Percentiles rank a stretch among this genome's conserved stretches.
Evolutionary conservation across 2,329 filamentous ascomycete genomes (phyloP).

Genomic region (Mariannaea elegans): DNA sequence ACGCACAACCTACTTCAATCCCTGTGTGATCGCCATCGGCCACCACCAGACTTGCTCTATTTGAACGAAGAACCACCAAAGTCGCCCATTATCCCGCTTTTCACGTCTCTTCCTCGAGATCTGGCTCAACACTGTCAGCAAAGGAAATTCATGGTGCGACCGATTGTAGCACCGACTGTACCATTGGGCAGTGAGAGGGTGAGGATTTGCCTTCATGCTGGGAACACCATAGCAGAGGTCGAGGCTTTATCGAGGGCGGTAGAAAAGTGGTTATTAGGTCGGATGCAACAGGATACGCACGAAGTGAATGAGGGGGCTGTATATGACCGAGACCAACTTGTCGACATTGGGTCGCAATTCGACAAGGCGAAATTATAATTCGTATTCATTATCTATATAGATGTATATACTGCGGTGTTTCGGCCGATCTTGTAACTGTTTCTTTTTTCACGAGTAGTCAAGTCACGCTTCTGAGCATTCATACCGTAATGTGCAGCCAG

Average conservation of each 20-base stretch:
- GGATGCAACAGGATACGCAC: background rate
- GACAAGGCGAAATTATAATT: background rate
- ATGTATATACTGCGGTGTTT: no score
- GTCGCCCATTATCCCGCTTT: slow-evolving; percentile 72
- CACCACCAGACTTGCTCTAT: slow-evolving; percentile 43
- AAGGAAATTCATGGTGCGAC: slow-evolving; percentile 66
- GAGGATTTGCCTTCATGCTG: slow-evolving; percentile 73
- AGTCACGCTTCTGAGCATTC: no score
- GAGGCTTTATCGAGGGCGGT: slow-evolving; percentile 60
- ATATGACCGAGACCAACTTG: background rate
- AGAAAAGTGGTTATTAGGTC: slow-evolving; percentile 52
- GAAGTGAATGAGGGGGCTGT: no score
- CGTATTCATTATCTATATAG: no score
- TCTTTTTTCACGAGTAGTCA: no score
- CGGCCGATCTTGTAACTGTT: no score
- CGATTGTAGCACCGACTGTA: slow-evolving; percentile 75
- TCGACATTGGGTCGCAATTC: background rate
- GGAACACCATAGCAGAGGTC: slow-evolving; percentile 67
- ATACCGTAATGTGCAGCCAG: no score
- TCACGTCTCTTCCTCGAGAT: slow-evolving; percentile 65
- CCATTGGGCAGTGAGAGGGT: slow-evolving; percentile 70
- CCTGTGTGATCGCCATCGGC: slow-evolving; percentile 39
- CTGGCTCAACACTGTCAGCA: slow-evolving; percentile 69
- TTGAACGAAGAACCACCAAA: slow-evolving; percentile 49
- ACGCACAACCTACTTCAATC: slow-evolving; percentile 57